A percentile compares a stretch with the other conserved stretches of the same genome.
These are phyloP conservation scores for Aspergillus sp. DNA, from an alignment of 2,329 filamentous ascomycete species.

Conservation along the genomic window DNA sequence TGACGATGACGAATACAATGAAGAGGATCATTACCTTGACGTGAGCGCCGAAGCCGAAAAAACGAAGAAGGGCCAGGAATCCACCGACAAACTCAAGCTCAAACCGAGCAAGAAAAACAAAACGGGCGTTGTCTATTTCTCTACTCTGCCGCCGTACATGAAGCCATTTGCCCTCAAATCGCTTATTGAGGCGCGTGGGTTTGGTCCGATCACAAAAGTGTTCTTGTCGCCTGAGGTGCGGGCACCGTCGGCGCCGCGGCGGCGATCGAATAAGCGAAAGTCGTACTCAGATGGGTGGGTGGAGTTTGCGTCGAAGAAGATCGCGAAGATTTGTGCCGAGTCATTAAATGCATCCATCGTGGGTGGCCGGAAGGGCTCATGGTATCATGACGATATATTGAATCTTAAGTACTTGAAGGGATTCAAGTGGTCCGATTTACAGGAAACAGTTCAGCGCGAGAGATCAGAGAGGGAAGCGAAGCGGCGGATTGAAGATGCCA, in stretches of 20 bases:
- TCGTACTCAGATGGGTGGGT: slow-evolving; percentile 49
- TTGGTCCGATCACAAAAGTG: slow-evolving; percentile 43
- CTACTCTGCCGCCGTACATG: slow-evolving; percentile 48
- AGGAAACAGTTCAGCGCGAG: slow-evolving; percentile 46
- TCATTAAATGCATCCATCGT: slow-evolving; percentile 46
- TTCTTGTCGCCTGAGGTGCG: slow-evolving; percentile 43
- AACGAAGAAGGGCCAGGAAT: slow-evolving; percentile 15
- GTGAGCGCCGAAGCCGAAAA: slow-evolving; percentile 9
- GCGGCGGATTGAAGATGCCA: slow-evolving; percentile 42
- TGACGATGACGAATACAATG: slow-evolving; percentile 9
- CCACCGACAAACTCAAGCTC: slow-evolving; percentile 18
- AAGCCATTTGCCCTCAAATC: slow-evolving; percentile 48
- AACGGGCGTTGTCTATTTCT: slow-evolving; percentile 46
- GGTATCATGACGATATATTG: slow-evolving; percentile 48
- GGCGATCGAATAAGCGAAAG: slow-evolving; percentile 42
- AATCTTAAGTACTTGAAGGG: slow-evolving; percentile 48
- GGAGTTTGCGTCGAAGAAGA: slow-evolving; percentile 47
- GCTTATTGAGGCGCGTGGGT: slow-evolving; percentile 41
- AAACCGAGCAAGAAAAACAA: slow-evolving; percentile 35
- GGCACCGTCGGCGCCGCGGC: slow-evolving; percentile 18
- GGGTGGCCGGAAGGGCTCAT: slow-evolving; percentile 46
- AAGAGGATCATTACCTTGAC: slow-evolving; percentile 19
- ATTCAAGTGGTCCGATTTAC: slow-evolving; percentile 46
- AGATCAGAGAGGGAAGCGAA: slow-evolving; percentile 42
- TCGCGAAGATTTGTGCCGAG: slow-evolving; percentile 46